These are phyloP conservation scores for Ilex aquifolium DNA, from an alignment of 257 asterid genomes.

Conservation along the genomic window DNA sequence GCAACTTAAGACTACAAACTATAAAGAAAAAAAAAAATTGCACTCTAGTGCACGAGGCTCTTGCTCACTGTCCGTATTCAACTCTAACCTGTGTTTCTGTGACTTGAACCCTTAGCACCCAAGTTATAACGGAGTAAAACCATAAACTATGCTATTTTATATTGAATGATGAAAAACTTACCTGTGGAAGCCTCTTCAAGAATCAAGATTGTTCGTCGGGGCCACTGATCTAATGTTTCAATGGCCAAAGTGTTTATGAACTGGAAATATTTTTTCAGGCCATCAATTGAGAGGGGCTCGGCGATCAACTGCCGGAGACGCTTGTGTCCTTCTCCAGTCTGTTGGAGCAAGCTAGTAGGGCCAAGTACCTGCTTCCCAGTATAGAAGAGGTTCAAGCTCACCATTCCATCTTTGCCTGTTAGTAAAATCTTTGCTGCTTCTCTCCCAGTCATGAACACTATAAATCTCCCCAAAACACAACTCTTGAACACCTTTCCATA, in stretches of 20 bases:
- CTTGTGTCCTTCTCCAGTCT: conserved; percentile 74
- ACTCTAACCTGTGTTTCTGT: too few species aligned
- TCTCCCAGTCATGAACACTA: conserved; percentile 76
- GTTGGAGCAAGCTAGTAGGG: conserved; percentile 75
- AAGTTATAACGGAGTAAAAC: too few species aligned
- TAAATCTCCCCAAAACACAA: conserved; percentile 63
- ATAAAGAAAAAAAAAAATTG: too few species aligned
- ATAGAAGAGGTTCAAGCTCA: conserved; percentile 71
- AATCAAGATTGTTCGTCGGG: conserved; percentile 38
- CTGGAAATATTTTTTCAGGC: conserved; percentile 59
- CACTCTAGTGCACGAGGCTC: too few species aligned
- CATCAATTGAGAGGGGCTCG: conserved; percentile 74
- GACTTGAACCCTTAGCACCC: too few species aligned
- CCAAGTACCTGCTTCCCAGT: conserved; percentile 87
- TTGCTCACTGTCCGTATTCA: too few species aligned
- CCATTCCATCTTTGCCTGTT: conserved; percentile 83
- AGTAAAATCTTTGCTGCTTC: conserved; percentile 70
- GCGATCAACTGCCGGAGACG: conserved; percentile 60
- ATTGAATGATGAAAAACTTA: conserved; percentile 15
- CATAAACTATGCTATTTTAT: background rate
- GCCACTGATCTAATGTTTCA: conserved; percentile 67
- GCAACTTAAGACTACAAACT: conserved; percentile 7
- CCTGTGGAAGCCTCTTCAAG: conserved; percentile 83
- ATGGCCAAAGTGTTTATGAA: conserved; percentile 60
- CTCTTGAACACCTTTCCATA: conserved; percentile 89